phyloP scores from a whole-genome alignment of 2,329 filamentous ascomycete genomes.

The Sarocladium kiliense region DNA sequence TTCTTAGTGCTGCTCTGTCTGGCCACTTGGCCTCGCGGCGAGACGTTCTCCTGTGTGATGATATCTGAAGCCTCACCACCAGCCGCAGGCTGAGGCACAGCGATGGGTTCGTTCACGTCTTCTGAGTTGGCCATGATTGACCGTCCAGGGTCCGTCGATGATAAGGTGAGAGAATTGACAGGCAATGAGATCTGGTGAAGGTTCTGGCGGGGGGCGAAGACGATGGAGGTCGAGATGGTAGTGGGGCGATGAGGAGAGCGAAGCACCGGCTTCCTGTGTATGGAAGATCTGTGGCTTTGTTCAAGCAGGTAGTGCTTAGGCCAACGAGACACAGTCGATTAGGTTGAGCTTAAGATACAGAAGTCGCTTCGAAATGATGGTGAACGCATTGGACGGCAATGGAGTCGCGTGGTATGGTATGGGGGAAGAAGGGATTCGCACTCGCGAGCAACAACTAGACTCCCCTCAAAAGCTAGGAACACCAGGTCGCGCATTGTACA shows the following conservation, averaged over 20 bases:
- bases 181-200: neutral
- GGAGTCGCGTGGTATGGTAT: neutral
- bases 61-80: slow-evolving; percentile 18
- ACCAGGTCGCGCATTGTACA: no score
- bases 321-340: no score
- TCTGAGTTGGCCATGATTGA: slow-evolving; percentile 1
- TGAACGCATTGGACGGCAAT: neutral
- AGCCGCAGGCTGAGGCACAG: neutral
- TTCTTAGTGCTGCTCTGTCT: slow-evolving; percentile 20
- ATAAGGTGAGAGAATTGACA: neutral
- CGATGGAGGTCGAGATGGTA: neutral
- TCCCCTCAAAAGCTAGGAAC: neutral
- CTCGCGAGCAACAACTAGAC: no score
- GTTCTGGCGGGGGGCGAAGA: neutral
- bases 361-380: neutral
- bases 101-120: slow-evolving; percentile 1
- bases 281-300: no score
- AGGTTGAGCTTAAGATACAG: no score
- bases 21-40: slow-evolving; percentile 17
- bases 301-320: no score
- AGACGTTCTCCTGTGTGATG: slow-evolving; percentile 27
- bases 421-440: neutral
- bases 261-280: neutral
- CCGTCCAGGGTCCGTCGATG: neutral
- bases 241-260: neutral